Base-by-base conservation (phyloP, 2,329 filamentous ascomycete species). In the Botrytis cinerea region DNA sequence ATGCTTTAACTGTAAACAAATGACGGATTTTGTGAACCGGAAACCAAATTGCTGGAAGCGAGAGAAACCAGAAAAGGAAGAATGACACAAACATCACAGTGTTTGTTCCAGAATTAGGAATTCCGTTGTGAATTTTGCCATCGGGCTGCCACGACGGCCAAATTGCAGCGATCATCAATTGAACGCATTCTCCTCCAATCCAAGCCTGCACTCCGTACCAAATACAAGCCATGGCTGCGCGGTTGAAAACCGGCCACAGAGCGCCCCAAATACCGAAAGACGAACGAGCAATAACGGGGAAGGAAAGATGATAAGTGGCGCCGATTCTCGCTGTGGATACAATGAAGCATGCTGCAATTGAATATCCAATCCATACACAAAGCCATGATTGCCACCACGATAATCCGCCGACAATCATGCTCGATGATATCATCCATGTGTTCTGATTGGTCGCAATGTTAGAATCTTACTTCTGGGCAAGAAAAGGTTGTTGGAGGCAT, bases 381-480 rank as follows among this genome's bases (percentile, higher is more conserved):
- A 94, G 84, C 91, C 92, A 94, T 3, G 93, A 91, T 83, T 97
- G 93, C 94, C 94, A 97, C 94, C 94, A 97, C 12, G 93, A 93
- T 35, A 97, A 85, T 20, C 93, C 93, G 35, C 72, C 73, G 66
- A 91, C 88, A 48, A 97, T 93, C 88, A 94, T 94, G 54, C 92
- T 90, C 1, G 92, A 93, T 0, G 93, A 92, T 75, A 97, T 96
- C 93, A 97, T 97, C 94, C 93, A 97, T 2, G 93, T 96, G 82
- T 95, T 96, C 83, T 89, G 72, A 77, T 64, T 79, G 10, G 59
- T 35, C 25, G 25, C 48, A 14, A 79, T 79, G 73, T 77, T 54
- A 75, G 62, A 7, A 57, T 71, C 80, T 54, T 48, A 48, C 63
- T 40, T 62, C 32, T 73, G 18, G 43, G 54, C 22, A 60, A 54